Percentiles rank a stretch among this genome's conserved stretches.
Conservation (phyloP, 371 early-diverging fungal genomes). For the Mortierella sp. region DNA sequence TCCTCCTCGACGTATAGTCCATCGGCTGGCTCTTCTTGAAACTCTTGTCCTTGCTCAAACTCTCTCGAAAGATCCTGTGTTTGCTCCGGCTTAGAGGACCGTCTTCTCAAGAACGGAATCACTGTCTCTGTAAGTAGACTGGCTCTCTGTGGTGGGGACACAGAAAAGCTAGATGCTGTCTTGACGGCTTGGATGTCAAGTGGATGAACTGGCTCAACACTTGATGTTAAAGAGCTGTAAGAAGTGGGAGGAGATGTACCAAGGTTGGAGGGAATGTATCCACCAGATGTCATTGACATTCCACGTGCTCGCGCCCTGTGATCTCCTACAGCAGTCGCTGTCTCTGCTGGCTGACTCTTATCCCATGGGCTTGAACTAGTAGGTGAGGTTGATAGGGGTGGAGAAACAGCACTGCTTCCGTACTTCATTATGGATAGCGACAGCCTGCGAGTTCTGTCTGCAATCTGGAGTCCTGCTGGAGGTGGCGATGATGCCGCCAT, state of each 20-base stretch:
- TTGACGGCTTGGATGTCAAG: constrained; percentile 21
- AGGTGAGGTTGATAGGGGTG: neutral
- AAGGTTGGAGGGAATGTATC: constrained; percentile 20
- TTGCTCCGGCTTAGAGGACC: constrained; percentile 13
- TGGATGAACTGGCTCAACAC: constrained; percentile 2
- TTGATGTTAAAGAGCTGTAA: neutral
- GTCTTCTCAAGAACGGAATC: constrained; percentile 35
- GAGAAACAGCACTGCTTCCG: constrained; percentile 6
- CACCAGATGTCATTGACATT: constrained; percentile 16
- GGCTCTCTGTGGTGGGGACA: constrained; percentile 42
- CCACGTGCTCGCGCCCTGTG: constrained; percentile 8
- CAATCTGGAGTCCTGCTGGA: constrained; percentile 28
- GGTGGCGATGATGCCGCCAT: constrained; percentile 5
- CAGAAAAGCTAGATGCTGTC: constrained; percentile 30
- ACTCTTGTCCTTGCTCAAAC: neutral
- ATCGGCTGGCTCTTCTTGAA: neutral
- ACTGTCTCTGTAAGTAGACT: constrained; percentile 39
- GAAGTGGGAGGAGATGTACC: constrained; percentile 14
- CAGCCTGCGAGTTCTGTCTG: constrained; percentile 32
- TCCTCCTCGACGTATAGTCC: constrained; percentile 18
- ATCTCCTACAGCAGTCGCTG: neutral
- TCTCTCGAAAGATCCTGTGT: neutral
- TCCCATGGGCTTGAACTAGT: neutral
- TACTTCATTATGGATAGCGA: constrained; percentile 45
- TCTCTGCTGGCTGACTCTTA: neutral